A percentile compares a stretch with the other conserved stretches of the same genome.
phyloP scores from a whole-genome alignment of 2,329 filamentous ascomycete species.

The Grosmannia clavigera region DNA sequence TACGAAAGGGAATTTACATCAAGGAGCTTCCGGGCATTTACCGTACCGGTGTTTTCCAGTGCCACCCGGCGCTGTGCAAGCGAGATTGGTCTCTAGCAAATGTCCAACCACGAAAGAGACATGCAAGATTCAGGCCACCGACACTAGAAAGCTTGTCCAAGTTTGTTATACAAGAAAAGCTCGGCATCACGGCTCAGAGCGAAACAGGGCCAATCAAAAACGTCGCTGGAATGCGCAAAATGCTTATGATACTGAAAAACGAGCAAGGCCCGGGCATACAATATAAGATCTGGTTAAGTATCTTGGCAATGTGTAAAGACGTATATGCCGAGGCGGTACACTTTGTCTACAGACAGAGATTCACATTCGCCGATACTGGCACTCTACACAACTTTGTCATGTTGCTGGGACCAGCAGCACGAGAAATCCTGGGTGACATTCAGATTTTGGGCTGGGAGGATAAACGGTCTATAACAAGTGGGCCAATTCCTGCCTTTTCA shows the following conservation, averaged over 20 bases:
- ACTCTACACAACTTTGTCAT: not conserved
- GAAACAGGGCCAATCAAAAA: not conserved
- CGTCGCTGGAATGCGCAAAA: not conserved
- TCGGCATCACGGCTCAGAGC: not conserved
- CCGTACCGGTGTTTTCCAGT: not conserved
- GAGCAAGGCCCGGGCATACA: not conserved
- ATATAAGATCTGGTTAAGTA: not conserved
- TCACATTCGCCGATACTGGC: not conserved
- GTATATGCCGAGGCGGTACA: not conserved
- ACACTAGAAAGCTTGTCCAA: not conserved
- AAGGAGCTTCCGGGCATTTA: not conserved
- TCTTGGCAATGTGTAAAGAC: not conserved
- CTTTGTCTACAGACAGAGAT: constrained; percentile 1
- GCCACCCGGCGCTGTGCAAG: not conserved
- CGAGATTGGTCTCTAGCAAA: not conserved
- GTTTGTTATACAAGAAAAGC: not conserved
- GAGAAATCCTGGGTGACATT: not conserved
- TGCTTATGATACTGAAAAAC: not conserved
- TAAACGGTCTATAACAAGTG: not conserved
- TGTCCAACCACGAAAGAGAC: not conserved
- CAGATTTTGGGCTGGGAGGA: not conserved
- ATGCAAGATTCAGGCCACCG: not conserved
- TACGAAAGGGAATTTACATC: not conserved
- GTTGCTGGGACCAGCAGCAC: not conserved
- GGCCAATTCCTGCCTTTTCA: not conserved